Percentiles rank a stretch among this genome's conserved stretches.
phyloP scores from a whole-genome alignment of 106 monocot species.

The Allium cepa region DNA sequence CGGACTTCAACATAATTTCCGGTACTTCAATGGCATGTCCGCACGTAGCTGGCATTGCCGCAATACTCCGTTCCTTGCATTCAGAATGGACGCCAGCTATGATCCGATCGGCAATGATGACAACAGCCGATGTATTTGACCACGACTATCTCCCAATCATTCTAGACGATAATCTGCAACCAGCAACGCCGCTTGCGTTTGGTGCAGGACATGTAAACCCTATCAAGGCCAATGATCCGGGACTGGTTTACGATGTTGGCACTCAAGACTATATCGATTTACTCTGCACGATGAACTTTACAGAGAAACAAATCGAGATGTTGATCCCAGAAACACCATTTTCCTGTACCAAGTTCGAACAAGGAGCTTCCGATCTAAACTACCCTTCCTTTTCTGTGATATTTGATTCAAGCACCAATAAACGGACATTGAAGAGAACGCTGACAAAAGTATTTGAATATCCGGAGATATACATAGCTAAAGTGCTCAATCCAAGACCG shows the following conservation, averaged over 20 bases:
- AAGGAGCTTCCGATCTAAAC: constrained; percentile 13
- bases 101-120: constrained; percentile 34
- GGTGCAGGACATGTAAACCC: constrained; percentile 29
- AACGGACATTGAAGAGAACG: neutral
- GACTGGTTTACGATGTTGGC: constrained; percentile 21
- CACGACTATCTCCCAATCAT: constrained; percentile 10
- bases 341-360: constrained; percentile 11
- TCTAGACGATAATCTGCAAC: constrained; percentile 9
- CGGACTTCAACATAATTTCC: constrained; percentile 26
- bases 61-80: constrained; percentile 18
- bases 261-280: constrained; percentile 18
- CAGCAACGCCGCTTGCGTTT: neutral
- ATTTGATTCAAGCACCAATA: neutral
- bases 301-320: neutral
- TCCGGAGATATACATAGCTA: constrained; percentile 8
- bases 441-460: constrained; percentile 12
- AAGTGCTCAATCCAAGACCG: constrained; percentile 1
- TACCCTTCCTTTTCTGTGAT: constrained; percentile 33
- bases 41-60: constrained; percentile 32
- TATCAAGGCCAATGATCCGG: constrained; percentile 15
- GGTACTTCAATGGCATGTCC: constrained; percentile 54
- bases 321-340: constrained; percentile 8
- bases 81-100: constrained; percentile 35
- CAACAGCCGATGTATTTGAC: constrained; percentile 28
- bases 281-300: constrained; percentile 19